A percentile compares a stretch with the other conserved stretches of the same genome.
phyloP scores from a whole-genome alignment of 2,329 filamentous ascomycete genomes.

The Arachnomyces sp. region DNA sequence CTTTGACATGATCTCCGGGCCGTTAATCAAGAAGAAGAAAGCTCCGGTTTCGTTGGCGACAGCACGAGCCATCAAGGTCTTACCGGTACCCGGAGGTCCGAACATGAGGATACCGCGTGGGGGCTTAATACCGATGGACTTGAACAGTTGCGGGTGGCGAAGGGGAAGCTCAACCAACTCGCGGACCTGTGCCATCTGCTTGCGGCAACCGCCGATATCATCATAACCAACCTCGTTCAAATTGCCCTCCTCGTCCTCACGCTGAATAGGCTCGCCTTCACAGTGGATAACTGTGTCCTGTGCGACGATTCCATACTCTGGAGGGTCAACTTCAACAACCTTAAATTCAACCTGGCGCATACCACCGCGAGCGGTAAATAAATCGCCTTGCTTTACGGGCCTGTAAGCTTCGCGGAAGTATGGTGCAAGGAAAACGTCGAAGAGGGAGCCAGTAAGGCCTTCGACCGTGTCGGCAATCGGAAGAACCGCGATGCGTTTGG shows the following conservation, averaged over 20 bases:
- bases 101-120: constrained; percentile 95
- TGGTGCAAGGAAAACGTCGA: constrained; percentile 97
- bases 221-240: constrained; percentile 98
- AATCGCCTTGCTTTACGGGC: constrained; percentile 91
- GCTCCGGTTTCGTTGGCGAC: constrained; percentile 98
- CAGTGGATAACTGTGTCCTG: constrained; percentile 99
- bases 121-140: constrained; percentile 99
- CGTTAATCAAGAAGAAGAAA: constrained; percentile 99
- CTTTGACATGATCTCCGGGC: constrained; percentile 99
- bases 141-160: constrained; percentile 97
- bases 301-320: constrained; percentile 96
- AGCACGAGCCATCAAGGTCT: constrained; percentile 97
- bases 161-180: constrained; percentile 97
- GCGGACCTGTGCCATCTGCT: constrained; percentile 99
- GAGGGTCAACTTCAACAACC: constrained; percentile 96
- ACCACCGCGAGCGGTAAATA: constrained; percentile 93
- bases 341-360: constrained; percentile 99
- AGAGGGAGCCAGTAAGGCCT: constrained; percentile 92
- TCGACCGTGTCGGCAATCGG: constrained; percentile 98
- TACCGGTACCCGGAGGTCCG: constrained; percentile 96
- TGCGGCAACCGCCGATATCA: constrained; percentile 97
- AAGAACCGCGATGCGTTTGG: constrained; percentile 96
- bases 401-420: constrained; percentile 99
- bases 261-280: constrained; percentile 93
- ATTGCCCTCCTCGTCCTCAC: constrained; percentile 98